Conservation (phyloP, 805 yeast species). For the Kuraishia capsulata region DNA sequence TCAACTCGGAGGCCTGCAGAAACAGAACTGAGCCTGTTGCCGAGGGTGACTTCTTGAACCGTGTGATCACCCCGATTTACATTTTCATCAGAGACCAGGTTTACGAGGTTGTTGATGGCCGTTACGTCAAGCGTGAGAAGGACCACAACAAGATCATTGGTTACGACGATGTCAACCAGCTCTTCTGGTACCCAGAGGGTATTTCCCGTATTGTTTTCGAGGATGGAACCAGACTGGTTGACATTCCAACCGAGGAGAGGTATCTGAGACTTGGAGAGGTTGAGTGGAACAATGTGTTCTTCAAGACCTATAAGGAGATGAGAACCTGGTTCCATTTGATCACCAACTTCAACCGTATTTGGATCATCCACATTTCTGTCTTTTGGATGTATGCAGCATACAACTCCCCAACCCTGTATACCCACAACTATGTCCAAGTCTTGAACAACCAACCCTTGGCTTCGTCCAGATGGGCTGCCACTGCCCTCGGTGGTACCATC, state of each 20-base stretch:
- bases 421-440: conserved; percentile 77
- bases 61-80: conserved; percentile 88
- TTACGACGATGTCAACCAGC: conserved; percentile 97
- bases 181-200: conserved; percentile 99
- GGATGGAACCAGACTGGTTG: conserved; percentile 89
- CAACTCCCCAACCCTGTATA: conserved; percentile 87
- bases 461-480: conserved; percentile 87
- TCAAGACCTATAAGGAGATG: conserved; percentile 91
- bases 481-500: conserved; percentile 86
- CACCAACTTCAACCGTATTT: conserved; percentile 95
- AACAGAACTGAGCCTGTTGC: conserved; percentile 77
- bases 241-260: conserved; percentile 84
- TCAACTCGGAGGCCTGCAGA: conserved; percentile 83
- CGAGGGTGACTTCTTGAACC: conserved; percentile 85
- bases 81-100: conserved; percentile 73
- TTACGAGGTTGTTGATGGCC: conserved; percentile 72
- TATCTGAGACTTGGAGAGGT: conserved; percentile 85
- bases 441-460: conserved; percentile 80
- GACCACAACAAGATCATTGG: conserved; percentile 80
- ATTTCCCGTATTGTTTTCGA: conserved; percentile 83
- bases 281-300: conserved; percentile 84
- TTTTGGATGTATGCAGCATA: conserved; percentile 95
- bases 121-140: conserved; percentile 75
- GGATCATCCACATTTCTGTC: conserved; percentile 85
- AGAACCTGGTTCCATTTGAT: conserved; percentile 97